Evolutionary conservation across 2,329 filamentous ascomycete genomes (phyloP).

Genomic region (Alternaria atra): DNA sequence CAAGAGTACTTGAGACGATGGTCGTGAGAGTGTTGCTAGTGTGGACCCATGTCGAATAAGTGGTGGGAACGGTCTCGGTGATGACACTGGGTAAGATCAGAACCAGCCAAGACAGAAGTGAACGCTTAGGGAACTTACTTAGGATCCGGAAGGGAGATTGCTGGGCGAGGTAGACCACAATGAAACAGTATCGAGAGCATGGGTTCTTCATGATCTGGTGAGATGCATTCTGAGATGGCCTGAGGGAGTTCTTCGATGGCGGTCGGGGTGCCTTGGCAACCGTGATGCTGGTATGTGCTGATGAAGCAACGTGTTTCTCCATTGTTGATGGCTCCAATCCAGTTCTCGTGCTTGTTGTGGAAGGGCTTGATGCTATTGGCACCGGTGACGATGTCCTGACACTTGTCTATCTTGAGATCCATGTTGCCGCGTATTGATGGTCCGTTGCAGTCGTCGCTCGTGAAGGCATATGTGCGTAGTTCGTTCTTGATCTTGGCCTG

Average conservation of each 20-base stretch:
- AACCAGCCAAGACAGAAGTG: neutral
- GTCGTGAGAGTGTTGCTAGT: neutral
- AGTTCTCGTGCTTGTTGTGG: slow-evolving; percentile 9
- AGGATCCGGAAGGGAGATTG: neutral
- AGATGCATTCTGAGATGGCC: slow-evolving; percentile 17
- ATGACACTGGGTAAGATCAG: neutral
- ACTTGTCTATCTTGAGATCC: slow-evolving; percentile 31
- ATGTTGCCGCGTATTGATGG: slow-evolving; percentile 20
- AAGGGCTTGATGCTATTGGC: slow-evolving; percentile 27
- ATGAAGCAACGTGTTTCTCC: slow-evolving; percentile 21
- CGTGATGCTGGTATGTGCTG: slow-evolving; percentile 17
- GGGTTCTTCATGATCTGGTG: neutral
- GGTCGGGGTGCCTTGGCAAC: slow-evolving; percentile 17
- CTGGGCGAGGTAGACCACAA: slow-evolving; percentile 5
- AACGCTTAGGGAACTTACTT: neutral
- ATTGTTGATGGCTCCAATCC: slow-evolving; percentile 24
- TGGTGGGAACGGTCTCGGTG: neutral
- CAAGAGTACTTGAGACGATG: neutral
- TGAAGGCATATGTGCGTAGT: slow-evolving; percentile 28
- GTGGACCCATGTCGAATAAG: neutral
- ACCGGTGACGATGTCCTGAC: slow-evolving; percentile 22
- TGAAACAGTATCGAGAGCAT: slow-evolving; percentile 26
- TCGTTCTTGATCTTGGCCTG: slow-evolving; percentile 25
- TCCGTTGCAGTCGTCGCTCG: slow-evolving; percentile 25
- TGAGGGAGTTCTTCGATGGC: slow-evolving; percentile 4